Percentiles rank a stretch among this genome's conserved stretches.
These are phyloP conservation scores for Pichia sp. DNA, from an alignment of 1,139 yeast species.

Conservation along the genomic window DNA sequence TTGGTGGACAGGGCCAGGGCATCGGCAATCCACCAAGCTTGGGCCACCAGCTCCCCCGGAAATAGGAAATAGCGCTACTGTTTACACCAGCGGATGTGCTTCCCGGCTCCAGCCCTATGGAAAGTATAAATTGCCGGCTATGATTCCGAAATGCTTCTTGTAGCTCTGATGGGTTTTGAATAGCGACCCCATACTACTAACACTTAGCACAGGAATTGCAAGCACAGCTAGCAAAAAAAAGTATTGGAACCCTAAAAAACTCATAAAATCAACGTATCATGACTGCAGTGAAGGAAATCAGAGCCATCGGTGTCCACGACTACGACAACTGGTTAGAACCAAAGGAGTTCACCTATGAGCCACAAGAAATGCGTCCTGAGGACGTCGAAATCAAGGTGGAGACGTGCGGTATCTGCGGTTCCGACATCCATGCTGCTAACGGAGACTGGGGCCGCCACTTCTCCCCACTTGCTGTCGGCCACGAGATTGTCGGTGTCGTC, in stretches of 20 bases:
- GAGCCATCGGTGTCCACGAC: constrained; percentile 42
- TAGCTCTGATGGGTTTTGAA: no score
- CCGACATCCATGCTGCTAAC: constrained; percentile 41
- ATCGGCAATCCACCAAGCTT: no score
- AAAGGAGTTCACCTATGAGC: constrained; percentile 38
- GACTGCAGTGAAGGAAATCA: constrained; percentile 21
- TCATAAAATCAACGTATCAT: not conserved
- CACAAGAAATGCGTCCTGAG: constrained; percentile 44
- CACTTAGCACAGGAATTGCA: not conserved
- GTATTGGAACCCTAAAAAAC: not conserved
- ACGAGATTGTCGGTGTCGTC: constrained; percentile 44
- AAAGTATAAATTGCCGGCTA: no score
- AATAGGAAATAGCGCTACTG: no score
- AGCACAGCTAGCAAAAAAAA: not conserved
- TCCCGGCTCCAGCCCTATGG: no score
- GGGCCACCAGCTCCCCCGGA: no score
- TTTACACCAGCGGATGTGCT: no score
- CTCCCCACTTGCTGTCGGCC: constrained; percentile 39
- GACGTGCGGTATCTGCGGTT: constrained; percentile 61
- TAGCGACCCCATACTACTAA: no score
- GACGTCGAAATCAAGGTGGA: constrained; percentile 47
- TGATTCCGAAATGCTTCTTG: no score
- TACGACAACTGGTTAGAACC: constrained; percentile 42
- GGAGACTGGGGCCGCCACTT: constrained; percentile 37
- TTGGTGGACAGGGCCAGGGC: no score